phyloP scores from a whole-genome alignment of 2,329 filamentous ascomycete genomes.

The Triangularia setosa region DNA sequence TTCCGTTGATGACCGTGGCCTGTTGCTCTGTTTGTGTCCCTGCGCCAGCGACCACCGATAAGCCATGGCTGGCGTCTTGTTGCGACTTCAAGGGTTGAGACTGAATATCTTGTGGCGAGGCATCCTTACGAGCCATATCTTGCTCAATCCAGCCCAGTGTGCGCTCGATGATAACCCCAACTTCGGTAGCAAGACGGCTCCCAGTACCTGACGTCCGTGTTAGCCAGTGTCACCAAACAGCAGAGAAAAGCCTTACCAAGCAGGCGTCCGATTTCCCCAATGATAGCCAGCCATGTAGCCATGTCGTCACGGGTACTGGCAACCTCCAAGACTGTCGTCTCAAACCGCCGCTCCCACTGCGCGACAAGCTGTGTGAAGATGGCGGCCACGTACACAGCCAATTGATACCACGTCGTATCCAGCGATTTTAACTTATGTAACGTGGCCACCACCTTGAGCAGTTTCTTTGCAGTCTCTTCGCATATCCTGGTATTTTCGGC shows the following conservation, averaged over 20 bases:
- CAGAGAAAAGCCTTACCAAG: slow-evolving; percentile 50
- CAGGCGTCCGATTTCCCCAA: slow-evolving; percentile 63
- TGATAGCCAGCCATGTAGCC: slow-evolving; percentile 63
- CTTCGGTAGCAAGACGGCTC: slow-evolving; percentile 40
- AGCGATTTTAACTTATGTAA: slow-evolving; percentile 63
- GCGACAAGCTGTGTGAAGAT: slow-evolving; percentile 70
- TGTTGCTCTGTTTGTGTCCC: not conserved
- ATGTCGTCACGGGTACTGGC: slow-evolving; percentile 62
- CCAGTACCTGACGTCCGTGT: slow-evolving; percentile 38
- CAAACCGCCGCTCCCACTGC: slow-evolving; percentile 62
- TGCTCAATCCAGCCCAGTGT: slow-evolving; percentile 51
- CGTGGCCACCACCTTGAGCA: slow-evolving; percentile 57
- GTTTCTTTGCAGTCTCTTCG: slow-evolving; percentile 60
- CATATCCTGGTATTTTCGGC: slow-evolving; percentile 63
- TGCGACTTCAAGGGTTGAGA: slow-evolving; percentile 8
- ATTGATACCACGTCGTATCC: slow-evolving; percentile 75
- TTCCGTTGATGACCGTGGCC: slow-evolving; percentile 14
- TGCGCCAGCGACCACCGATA: not conserved
- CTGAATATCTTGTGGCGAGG: slow-evolving; percentile 7
- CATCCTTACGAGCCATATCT: slow-evolving; percentile 41
- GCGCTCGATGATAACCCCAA: slow-evolving; percentile 46
- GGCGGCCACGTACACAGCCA: slow-evolving; percentile 67
- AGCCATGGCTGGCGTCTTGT: slow-evolving; percentile 5
- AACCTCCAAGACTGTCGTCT: slow-evolving; percentile 56
- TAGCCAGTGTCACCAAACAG: not conserved